Evolutionary conservation across 495 filamentous ascomycete genomes (phyloP), one percentile per base, ranked within the genome.

Genomic region (Penicillium waksmanii): DNA sequence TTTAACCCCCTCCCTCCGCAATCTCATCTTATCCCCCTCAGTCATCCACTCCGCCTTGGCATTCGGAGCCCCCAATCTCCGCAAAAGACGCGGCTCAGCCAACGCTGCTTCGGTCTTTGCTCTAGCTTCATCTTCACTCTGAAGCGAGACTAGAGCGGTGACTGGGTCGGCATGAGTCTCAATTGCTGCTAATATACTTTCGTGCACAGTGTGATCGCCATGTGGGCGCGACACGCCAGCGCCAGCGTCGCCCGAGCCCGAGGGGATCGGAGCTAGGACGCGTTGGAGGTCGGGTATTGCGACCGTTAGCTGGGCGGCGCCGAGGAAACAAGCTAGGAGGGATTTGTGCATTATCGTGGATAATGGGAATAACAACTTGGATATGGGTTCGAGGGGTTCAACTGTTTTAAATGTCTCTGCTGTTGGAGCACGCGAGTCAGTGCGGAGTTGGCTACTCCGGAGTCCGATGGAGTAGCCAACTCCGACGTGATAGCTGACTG

Each of bases 11-110:
- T 56, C 43, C 35, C 36, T 44, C 5, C 58, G 58, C 18, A 61
- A 51, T 2, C 58, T 46, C 27, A 61, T 53, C 58, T 56, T 61
- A 47, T 61, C 58, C 5, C 58, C 58, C 35, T 61, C 58, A 8
- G 58, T 61, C 58, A 56, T 56, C 58, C 58, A 61, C 46, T 52
- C 17, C 23, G 53, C 18, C 53, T 53, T 23, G n/a, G 35, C 27
- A 5, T 31, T 31, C 0, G 27, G 27, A 31, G 51, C 48, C 2
- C 53, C 58, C 17, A 52, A 9, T 17, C 51, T 48, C 4, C 35
- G 58, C 31, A 61, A 18, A 12, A 61, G 53, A 38, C 58, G 53
- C 4, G 58, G 58, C 23, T 61, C 11, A 21, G 53, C 17, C 1
- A 61, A 25, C 2, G 50, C 15, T 4, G 27, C 12, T 48, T 56